Evolutionary conservation across 202 grass and related monocot genomes (phyloP), one percentile per base, ranked within the genome.

Genomic region (Panicum hallii): DNA sequence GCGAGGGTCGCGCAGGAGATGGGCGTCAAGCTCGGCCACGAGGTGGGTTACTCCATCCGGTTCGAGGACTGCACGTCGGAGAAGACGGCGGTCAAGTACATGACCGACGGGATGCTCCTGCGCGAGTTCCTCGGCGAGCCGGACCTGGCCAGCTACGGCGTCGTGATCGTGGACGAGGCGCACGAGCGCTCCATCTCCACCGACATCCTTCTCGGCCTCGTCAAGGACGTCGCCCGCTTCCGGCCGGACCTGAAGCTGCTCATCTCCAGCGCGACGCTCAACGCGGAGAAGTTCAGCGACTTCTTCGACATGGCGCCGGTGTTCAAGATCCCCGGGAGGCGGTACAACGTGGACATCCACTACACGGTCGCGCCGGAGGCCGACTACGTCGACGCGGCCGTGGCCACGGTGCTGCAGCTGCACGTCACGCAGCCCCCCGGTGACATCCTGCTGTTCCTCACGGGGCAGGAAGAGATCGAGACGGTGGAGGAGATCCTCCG

Each of bases 1-100:
- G 85, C 73, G 30, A 64, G 91, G 23, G 91, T 93, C 43, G 88
- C 91, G 14, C 45, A 79, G 70, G 88, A 93, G 78, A 83, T 93
- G 88, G 82, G 86, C 69, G 85, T 93, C 34, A 83, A 85, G 83
- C 82, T 93, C 11, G 91, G 88, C 1, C 85, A 93, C 73, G 85
- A 90, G 79, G 86, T 93, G 26, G 91, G 91, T 1, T 93, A 93
- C 78, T 85, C 81, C 38, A 90, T 93, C 63, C 74, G 91, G n/a
- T 93, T 93, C 79, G 88, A 93, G 83, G 88, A 93, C 86, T 93
- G 88, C 82, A 93, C 85, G 36, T 88, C 82, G 38, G 81, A 90
- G 17, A 88, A 77, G 83, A 93, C 91, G 34, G 79, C 71, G 32
- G 63, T 91, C 77, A 91, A 86, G 84, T 92, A 92, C 87, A 86